Evolutionary conservation across 2,329 filamentous ascomycete genomes (phyloP).

Genomic region (Stagonosporopsis chrysanthemi): DNA sequence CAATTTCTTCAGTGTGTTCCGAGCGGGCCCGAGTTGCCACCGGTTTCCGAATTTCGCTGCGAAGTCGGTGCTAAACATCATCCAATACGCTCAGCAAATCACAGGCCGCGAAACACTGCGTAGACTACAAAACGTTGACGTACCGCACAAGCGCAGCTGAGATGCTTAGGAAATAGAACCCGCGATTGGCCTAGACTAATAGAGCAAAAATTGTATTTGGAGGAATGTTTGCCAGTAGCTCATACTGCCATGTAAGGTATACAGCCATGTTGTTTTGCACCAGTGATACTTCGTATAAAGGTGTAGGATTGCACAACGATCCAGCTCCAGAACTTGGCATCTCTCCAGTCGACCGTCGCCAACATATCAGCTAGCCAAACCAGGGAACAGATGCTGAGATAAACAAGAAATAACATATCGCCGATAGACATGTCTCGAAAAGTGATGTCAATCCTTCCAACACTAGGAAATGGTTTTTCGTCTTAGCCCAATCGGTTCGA

Average conservation of each 20-base stretch:
- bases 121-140: not conserved
- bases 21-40: constrained; percentile 16
- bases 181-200: no score
- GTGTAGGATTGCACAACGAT: constrained; percentile 33
- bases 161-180: no score
- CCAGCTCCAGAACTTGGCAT: constrained; percentile 29
- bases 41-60: constrained; percentile 23
- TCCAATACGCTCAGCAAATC: not conserved
- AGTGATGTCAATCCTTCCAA: constrained; percentile 36
- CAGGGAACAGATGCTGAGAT: constrained; percentile 32
- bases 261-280: constrained; percentile 28
- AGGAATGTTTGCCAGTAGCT: constrained; percentile 25
- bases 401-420: constrained; percentile 45
- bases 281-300: constrained; percentile 26
- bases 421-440: constrained; percentile 32
- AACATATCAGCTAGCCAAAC: constrained; percentile 27
- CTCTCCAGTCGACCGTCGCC: constrained; percentile 20
- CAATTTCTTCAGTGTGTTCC: not conserved
- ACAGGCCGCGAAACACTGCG: not conserved
- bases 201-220: constrained; percentile 6
- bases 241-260: constrained; percentile 27
- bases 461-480: constrained; percentile 36
- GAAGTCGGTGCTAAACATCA: constrained; percentile 6
- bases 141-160: not conserved
- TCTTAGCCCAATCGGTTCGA: constrained; percentile 42